Conservation (phyloP, 176 grass and related monocot genomes). For the Hordeum marinum region DNA sequence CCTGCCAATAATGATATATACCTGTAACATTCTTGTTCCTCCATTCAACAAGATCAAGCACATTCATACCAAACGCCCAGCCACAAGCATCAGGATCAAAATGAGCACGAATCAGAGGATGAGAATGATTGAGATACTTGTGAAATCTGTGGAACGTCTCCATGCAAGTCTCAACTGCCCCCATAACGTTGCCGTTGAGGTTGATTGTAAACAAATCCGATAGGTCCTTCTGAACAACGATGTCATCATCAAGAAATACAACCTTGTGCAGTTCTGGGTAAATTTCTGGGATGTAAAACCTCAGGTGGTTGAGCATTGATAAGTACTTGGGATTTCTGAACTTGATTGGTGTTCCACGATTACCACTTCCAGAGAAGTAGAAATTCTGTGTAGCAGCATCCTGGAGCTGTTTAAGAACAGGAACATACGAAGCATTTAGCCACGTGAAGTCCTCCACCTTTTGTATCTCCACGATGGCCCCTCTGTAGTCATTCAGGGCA, state of each 20-base stretch:
- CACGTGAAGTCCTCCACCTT: constrained; percentile 92
- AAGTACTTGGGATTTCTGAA: constrained; percentile 98
- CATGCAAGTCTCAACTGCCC: constrained; percentile 99
- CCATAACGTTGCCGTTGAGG: constrained; percentile 96
- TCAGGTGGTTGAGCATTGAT: constrained; percentile 95
- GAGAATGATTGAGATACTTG: constrained; percentile 97
- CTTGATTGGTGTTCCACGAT: constrained; percentile 70
- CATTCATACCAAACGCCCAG: constrained; percentile 99
- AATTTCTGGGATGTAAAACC: constrained; percentile 97
- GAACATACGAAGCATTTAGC: constrained; percentile 93
- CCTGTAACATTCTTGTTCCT: constrained; percentile 93
- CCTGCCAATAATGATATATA: constrained; percentile 99
- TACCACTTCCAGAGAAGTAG: constrained; percentile 88
- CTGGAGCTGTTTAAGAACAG: constrained; percentile 93
- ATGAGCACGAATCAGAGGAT: constrained; percentile 90
- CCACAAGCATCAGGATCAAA: constrained; percentile 99
- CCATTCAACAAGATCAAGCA: constrained; percentile 89
- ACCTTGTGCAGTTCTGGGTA: constrained; percentile 87
- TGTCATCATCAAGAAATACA: constrained; percentile 95
- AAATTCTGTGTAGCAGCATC: constrained; percentile 88
- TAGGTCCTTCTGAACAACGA: constrained; percentile 85
- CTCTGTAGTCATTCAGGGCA: constrained; percentile 68
- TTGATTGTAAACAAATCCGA: constrained; percentile 75
- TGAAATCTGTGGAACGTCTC: constrained; percentile 99
- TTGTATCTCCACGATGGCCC: constrained; percentile 82